Evolutionary conservation across 345 rosid species (phyloP), one percentile per base, ranked within the genome.

Genomic region (Carallia brachiata): DNA sequence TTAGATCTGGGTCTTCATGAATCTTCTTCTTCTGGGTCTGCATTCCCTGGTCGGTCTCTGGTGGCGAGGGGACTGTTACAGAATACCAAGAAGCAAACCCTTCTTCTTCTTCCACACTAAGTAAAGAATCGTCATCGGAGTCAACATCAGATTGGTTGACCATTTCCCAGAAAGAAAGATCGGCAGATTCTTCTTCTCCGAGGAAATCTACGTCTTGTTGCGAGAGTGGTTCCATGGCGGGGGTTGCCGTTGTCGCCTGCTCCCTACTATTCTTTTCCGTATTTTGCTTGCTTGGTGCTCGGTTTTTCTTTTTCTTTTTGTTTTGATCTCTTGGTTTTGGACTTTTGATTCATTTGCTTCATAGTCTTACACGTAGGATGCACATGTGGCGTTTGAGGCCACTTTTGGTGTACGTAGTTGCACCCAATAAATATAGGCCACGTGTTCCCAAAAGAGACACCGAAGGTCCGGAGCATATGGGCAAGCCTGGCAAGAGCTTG

Each of bases 131-230:
- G 13, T 66, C 58, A 23, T 78, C 86, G 0, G 76, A 62, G 13
- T 73, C 81, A 6, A 80, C 77, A 59, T 81, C 83, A 7, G 79
- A 76, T 34, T 48, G 56, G 62, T 77, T 68, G 23, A 84, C 39
- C 63, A 84, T 67, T 75, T 84, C 87, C 87, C 87, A 84, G 65
- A 61, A 63, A 0, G 80, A 75, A 6, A 72, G 55, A 63, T 73
- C 82, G 30, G 18, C 62, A 2, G 17, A 69, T 61, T 62, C 73
- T 57, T 61, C 34, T 1, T 60, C 70, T 7, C 61, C 34, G 34
- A 71, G 34, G 54, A 77, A 63, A 18, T 53, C 74, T 18, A 52
- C 44, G 12, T 66, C 76, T 4, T 55, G 61, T 17, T 23, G 8
- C 17, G 13, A 36, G 6, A 13, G 4, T 19, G 60, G 60, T 10